Evolutionary conservation across 106 monocot genomes (phyloP), one percentile per base, ranked within the genome.

Genomic region (Platanthera zijinensis): DNA sequence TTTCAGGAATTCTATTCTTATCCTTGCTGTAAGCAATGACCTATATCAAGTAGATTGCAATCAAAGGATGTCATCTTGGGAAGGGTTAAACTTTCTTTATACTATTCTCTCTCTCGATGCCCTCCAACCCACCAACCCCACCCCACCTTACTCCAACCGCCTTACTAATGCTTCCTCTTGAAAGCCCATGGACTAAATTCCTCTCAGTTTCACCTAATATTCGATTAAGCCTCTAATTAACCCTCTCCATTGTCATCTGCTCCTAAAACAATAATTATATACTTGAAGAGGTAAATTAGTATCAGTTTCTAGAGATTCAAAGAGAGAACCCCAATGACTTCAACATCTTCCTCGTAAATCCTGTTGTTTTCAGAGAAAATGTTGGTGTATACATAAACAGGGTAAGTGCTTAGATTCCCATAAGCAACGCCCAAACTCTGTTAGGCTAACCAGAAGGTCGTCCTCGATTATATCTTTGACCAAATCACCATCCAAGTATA

Each of bases 1-100:
- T 93, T 48, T 89, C 96, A 72, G 96, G 96, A 76, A 96, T 96
- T 79, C 96, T 87, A 39, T 96, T 89, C 77, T 64, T 86, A 71
- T 93, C 96, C 59, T 87, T 86, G 50, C 61, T 69, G 3, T 93
- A 81, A 69, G 93, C 96, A 83, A 96, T 93, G 22, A 96, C 89
- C 93, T 96, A 74, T 74, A 52, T 63, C 50, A 66, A 84, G 48
- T 15, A 75, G 61, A 66, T 57, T 19, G n/a, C 8, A 59, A 19
- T 59, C 59, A 59, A 59, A 59, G 5, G 21, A 59, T 19, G 5
- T 59, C 59, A 1, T 19, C 59, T 59, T 18, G 5, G 59, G 10
- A 59, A 59, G 21, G 59, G 18, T 59, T 10, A 59, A 19, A 59
- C 59, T 8, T 59, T 57, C 17, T n/a, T 57, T 57, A 17, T 17